Conservation (phyloP, 1,139 yeast species). For the Saccharomyces hybrid region DNA sequence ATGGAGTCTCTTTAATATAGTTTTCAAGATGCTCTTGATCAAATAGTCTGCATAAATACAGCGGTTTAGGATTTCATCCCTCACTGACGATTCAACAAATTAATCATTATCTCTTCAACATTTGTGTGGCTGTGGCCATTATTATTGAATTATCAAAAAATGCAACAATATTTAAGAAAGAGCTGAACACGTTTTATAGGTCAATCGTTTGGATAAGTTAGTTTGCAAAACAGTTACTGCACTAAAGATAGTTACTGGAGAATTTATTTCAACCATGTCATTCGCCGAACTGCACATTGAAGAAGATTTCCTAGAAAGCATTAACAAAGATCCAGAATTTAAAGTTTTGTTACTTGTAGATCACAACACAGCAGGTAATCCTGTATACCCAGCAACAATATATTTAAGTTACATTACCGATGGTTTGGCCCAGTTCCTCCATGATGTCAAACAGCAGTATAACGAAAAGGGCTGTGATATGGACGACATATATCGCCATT, state of each 20-base stretch:
- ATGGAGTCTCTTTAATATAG: conserved; percentile 9
- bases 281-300: background rate
- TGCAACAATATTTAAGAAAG: background rate
- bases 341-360: background rate
- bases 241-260: background rate
- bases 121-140: background rate
- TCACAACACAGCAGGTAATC: background rate
- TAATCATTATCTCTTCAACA: background rate
- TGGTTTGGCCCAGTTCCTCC: background rate
- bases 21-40: no score
- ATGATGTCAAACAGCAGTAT: background rate
- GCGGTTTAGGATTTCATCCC: no score
- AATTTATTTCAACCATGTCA: background rate
- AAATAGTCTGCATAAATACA: no score
- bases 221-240: background rate
- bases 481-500: background rate
- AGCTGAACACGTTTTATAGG: background rate
- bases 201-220: no score
- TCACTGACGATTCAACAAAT: no score
- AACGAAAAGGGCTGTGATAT: background rate
- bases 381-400: background rate
- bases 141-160: background rate
- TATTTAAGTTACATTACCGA: background rate
- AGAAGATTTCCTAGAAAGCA: background rate
- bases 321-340: background rate